These are phyloP conservation scores for Anisodus tanguticus DNA, from an alignment of 257 asterid species.

Conservation along the genomic window DNA sequence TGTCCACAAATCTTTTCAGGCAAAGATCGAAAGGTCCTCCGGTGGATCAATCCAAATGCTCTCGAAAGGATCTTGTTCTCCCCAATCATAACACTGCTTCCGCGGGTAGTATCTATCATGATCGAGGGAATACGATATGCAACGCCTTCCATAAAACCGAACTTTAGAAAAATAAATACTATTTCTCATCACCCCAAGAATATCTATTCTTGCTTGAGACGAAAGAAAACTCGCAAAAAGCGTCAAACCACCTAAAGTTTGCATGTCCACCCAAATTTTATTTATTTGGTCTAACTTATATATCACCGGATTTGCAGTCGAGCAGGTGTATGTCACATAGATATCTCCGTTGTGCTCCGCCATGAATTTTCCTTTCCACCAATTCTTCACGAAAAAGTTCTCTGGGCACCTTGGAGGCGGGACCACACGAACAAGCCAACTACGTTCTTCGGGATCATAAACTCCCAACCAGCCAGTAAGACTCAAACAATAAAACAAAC, in stretches of 20 bases:
- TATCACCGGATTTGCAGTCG: constrained; percentile 69
- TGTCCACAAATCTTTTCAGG: constrained; percentile 33
- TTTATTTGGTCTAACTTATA: constrained; percentile 65
- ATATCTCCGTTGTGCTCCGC: constrained; percentile 84
- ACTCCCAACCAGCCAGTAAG: constrained; percentile 81
- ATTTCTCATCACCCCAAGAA: constrained; percentile 81
- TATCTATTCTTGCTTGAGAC: constrained; percentile 72
- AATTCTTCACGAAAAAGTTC: constrained; percentile 64
- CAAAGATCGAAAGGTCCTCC: constrained; percentile 62
- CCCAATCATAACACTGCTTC: constrained; percentile 83
- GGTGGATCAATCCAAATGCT: constrained; percentile 93
- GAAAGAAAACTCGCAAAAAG: constrained; percentile 83
- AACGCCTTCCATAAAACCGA: constrained; percentile 75
- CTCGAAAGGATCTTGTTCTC: constrained; percentile 76
- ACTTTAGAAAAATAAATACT: constrained; percentile 82
- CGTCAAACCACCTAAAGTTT: constrained; percentile 63
- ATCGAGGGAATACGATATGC: constrained; percentile 71
- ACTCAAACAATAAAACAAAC: constrained; percentile 73
- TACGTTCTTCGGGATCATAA: constrained; percentile 52
- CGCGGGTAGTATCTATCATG: constrained; percentile 73
- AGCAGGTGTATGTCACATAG: constrained; percentile 72
- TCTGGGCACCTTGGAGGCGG: constrained; percentile 76
- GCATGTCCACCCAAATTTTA: constrained; percentile 74
- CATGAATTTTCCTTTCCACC: constrained; percentile 95
- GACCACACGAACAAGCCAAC: constrained; percentile 72